Evolutionary conservation across 2,329 filamentous ascomycete species (phyloP), one percentile per base, ranked within the genome.

Genomic region (Fusarium circinatum): DNA sequence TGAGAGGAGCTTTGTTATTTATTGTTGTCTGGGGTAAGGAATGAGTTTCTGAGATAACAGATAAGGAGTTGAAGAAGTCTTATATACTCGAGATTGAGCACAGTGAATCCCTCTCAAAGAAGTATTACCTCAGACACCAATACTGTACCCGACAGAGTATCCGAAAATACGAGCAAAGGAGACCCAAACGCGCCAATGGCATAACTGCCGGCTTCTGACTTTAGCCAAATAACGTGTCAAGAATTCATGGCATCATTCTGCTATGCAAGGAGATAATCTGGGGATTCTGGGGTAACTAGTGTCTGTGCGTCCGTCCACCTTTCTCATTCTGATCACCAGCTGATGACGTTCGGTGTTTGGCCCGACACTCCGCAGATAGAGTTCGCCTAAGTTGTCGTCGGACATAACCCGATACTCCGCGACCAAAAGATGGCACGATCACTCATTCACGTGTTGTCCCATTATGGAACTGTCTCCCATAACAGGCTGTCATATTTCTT

Each of bases 21-120:
- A 6, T 22, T 28, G 44, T 20, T 22, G 14, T 22, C 26, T 9
- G 18, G 18, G 44, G 44, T 14, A 28, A 28, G 15, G 44, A 47
- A 28, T 22, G 1, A 14, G 26, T 47, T 28, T 15, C 1, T 18
- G 24, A 18, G 44, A 47, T 28, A 28, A 28, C 22, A 15, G 44
- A 8, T 15, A 47, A 28, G 22, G 44, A 22, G 22, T 22, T 26
- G 14, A 4, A 10, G 18, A 28, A 28, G 12, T 28, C 26, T 47
- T 47, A 15, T 28, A 47, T 28, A 47, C 9, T 47, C 2, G 6
- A 22, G 3, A 28, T 22, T 15, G 5, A 15, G 24, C 12, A 47
- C 6, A 22, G 14, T 14, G 12, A 28, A 0, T 15, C 28, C 26
- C 0, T 28, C 8, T 28, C 4, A 47, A 22, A 2, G 12, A 28